These are phyloP conservation scores for Babesia sp. DNA, from an alignment of 169 alveolate species.

Conservation along the genomic window DNA sequence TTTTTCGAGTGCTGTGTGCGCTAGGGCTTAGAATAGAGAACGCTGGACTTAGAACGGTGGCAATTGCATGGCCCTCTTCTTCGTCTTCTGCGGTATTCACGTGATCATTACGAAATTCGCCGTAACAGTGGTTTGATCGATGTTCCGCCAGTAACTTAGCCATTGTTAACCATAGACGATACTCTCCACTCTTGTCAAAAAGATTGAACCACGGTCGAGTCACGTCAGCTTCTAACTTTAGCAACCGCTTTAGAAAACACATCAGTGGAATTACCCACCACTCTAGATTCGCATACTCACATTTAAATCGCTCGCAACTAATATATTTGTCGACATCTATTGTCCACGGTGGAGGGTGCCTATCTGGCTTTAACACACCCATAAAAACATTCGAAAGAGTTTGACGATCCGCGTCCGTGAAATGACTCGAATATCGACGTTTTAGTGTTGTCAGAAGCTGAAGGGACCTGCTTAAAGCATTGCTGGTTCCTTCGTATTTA, in stretches of 20 bases:
- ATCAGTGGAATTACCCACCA: slow-evolving; percentile 46
- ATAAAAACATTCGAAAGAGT: slow-evolving; percentile 63
- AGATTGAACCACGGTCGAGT: slow-evolving; percentile 31
- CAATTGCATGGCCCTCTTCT: neutral
- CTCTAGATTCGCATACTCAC: slow-evolving; percentile 35
- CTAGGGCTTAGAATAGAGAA: neutral
- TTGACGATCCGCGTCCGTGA: slow-evolving; percentile 75
- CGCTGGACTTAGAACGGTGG: neutral
- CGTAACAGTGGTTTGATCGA: neutral
- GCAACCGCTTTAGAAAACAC: slow-evolving; percentile 14
- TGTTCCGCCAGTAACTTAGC: neutral
- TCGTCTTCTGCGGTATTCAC: neutral
- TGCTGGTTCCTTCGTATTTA: slow-evolving; percentile 67
- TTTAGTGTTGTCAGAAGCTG: slow-evolving; percentile 72
- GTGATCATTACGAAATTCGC: neutral
- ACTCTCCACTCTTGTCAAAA: slow-evolving; percentile 35
- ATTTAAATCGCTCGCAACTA: slow-evolving; percentile 16
- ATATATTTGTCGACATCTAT: slow-evolving; percentile 39
- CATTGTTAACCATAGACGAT: slow-evolving; percentile 25
- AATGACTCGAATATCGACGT: slow-evolving; percentile 69
- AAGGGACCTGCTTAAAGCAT: slow-evolving; percentile 63
- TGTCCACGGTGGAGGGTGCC: slow-evolving; percentile 36
- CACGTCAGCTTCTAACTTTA: neutral
- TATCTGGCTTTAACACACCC: slow-evolving; percentile 52
- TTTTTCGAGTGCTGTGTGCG: neutral